Conservation (phyloP, 2,329 filamentous ascomycete species). For the Neofusicoccum laricinum region DNA sequence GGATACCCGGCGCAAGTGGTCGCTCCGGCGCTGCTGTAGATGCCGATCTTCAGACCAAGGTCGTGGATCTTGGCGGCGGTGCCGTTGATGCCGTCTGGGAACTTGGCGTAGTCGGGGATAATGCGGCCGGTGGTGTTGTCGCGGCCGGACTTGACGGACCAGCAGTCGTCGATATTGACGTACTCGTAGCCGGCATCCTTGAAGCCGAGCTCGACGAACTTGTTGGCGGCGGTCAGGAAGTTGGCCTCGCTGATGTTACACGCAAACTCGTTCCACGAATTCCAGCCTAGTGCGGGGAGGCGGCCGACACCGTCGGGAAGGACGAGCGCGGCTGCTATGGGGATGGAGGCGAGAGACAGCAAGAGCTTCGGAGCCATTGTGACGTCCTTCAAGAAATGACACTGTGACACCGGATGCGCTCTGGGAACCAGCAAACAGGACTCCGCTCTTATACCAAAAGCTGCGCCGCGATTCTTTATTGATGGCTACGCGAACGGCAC, state of each 20-base stretch:
- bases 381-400: not conserved
- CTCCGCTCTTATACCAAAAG: no score
- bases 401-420: not conserved
- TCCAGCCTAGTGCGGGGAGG: slow-evolving; percentile 38
- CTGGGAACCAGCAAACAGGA: no score
- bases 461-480: no score
- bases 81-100: slow-evolving; percentile 57
- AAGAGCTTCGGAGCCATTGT: not conserved
- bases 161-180: slow-evolving; percentile 63
- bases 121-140: slow-evolving; percentile 42
- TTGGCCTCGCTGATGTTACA: slow-evolving; percentile 52
- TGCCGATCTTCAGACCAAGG: slow-evolving; percentile 60
- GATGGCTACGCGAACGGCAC: no score
- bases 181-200: slow-evolving; percentile 57
- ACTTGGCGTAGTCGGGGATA: slow-evolving; percentile 43
- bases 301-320: slow-evolving; percentile 20
- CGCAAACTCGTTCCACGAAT: slow-evolving; percentile 53
- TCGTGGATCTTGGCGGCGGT: slow-evolving; percentile 54
- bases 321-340: slow-evolving; percentile 5
- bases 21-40: slow-evolving; percentile 57
- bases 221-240: slow-evolving; percentile 48
- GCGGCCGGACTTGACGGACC: slow-evolving; percentile 47
- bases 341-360: slow-evolving; percentile 10
- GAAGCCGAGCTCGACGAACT: slow-evolving; percentile 50
- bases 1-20: slow-evolving; percentile 54